A percentile compares a stretch with the other conserved stretches of the same genome.
phyloP scores from a whole-genome alignment of 805 yeast genomes.

The Ogataea neopini region DNA sequence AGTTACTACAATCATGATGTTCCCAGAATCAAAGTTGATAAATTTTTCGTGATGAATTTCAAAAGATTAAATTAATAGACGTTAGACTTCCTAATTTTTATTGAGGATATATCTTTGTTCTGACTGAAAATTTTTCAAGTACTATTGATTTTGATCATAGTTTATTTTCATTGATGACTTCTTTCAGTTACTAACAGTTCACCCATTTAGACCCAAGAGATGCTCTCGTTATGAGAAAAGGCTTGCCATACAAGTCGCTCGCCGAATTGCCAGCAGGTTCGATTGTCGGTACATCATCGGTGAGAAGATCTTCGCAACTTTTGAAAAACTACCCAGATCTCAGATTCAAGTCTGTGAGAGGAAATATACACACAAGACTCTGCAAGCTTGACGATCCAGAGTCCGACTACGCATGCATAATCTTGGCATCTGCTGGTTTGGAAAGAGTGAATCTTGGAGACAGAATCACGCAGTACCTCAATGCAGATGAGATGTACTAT shows the following conservation, averaged over 20 bases:
- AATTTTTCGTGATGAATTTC: conserved; percentile 29
- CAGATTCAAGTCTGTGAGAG: conserved; percentile 81
- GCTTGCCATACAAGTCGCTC: conserved; percentile 62
- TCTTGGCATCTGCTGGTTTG: conserved; percentile 92
- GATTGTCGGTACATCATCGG: conserved; percentile 91
- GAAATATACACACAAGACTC: conserved; percentile 78
- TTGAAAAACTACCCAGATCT: conserved; percentile 75
- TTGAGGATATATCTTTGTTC: conserved; percentile 33
- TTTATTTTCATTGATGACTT: background rate
- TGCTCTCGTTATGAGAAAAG: conserved; percentile 74
- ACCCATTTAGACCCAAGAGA: conserved; percentile 76
- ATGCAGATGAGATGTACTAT: conserved; percentile 80
- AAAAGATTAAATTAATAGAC: conserved; percentile 32
- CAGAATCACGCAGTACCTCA: conserved; percentile 72
- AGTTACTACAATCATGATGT: conserved; percentile 18
- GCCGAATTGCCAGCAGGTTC: conserved; percentile 81
- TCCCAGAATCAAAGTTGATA: background rate
- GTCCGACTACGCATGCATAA: conserved; percentile 61
- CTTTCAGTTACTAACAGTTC: conserved; percentile 2
- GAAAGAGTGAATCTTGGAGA: conserved; percentile 68
- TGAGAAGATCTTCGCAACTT: conserved; percentile 91
- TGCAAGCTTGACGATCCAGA: conserved; percentile 74
- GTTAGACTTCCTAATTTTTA: conserved; percentile 40
- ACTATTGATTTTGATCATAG: background rate
- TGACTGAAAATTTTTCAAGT: conserved; percentile 5